Evolutionary conservation across 768 basidiomycete genomes (phyloP).

Genomic region (Leccinum ochraceum): DNA sequence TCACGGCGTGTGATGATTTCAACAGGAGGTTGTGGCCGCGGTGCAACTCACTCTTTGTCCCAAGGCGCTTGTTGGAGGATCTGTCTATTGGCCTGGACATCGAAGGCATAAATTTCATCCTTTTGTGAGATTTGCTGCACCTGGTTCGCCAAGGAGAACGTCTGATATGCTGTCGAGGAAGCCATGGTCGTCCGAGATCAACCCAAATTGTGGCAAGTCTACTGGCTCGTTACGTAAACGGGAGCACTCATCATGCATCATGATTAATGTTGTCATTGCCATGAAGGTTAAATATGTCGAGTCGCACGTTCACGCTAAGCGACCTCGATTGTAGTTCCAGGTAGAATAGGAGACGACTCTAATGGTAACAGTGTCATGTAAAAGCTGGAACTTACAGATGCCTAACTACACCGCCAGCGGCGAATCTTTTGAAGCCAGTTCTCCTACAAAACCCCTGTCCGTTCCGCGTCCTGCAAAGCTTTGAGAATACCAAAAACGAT

Average conservation of each 20-base stretch:
- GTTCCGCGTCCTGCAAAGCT: constrained; percentile 35
- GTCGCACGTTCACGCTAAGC: no score
- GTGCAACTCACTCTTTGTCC: constrained; percentile 74
- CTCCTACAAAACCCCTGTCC: constrained; percentile 14
- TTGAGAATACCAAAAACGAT: constrained; percentile 41
- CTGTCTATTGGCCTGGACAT: constrained; percentile 63
- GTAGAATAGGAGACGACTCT: not conserved
- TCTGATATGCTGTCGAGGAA: constrained; percentile 64
- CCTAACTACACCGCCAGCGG: constrained; percentile 12
- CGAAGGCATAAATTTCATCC: constrained; percentile 80
- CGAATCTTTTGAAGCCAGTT: not conserved
- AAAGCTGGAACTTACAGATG: not conserved
- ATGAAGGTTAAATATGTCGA: no score
- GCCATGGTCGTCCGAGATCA: constrained; percentile 25
- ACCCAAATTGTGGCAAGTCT: not conserved
- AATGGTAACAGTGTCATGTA: not conserved
- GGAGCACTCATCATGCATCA: no score
- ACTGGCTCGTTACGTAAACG: constrained; percentile 2
- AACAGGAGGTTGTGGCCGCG: constrained; percentile 4
- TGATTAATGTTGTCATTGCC: no score
- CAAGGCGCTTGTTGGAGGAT: constrained; percentile 77
- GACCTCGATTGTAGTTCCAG: not conserved
- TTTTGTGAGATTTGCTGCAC: constrained; percentile 68
- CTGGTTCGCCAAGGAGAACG: constrained; percentile 73
- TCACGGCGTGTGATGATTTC: not conserved